Evolutionary conservation across 2,329 filamentous ascomycete species (phyloP).

Genomic region (Aspergillus nomiae): DNA sequence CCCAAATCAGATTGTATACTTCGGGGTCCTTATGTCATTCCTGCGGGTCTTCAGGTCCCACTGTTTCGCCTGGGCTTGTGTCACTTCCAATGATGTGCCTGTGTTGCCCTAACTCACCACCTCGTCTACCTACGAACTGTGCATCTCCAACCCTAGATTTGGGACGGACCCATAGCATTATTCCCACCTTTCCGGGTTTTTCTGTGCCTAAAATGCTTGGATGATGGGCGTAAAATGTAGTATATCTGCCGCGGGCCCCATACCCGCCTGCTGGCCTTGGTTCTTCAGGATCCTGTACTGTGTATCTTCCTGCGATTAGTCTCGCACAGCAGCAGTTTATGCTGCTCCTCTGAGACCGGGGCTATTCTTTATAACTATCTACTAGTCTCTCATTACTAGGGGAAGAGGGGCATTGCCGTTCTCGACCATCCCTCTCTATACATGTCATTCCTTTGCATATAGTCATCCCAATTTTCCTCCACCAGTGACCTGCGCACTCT

Average conservation of each 20-base stretch:
- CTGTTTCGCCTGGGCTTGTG: conserved; percentile 3
- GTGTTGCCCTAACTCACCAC: neutral
- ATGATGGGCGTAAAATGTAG: neutral
- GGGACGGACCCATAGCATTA: neutral
- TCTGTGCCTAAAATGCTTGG: neutral
- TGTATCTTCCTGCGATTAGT: conserved; percentile 16
- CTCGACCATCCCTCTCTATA: conserved; percentile 1
- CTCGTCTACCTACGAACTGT: conserved; percentile 2
- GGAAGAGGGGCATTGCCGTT: neutral
- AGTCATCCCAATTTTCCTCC: neutral
- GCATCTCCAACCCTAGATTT: neutral
- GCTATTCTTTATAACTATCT: neutral
- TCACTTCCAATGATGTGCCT: neutral
- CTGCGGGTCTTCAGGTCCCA: conserved; percentile 7
- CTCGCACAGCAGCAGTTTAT: neutral
- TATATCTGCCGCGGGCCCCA: conserved; percentile 7
- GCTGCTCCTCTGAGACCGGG: neutral
- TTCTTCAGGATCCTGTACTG: conserved; percentile 10
- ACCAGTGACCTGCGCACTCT: neutral
- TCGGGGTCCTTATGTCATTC: conserved; percentile 11
- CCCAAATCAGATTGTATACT: conserved; percentile 12
- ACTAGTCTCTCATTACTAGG: neutral
- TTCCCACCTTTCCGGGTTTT: neutral
- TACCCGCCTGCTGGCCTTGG: neutral
- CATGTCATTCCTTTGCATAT: conserved; percentile 6